Conservation (phyloP, 2,329 filamentous ascomycete species). For the Tolypocladium paradoxum region DNA sequence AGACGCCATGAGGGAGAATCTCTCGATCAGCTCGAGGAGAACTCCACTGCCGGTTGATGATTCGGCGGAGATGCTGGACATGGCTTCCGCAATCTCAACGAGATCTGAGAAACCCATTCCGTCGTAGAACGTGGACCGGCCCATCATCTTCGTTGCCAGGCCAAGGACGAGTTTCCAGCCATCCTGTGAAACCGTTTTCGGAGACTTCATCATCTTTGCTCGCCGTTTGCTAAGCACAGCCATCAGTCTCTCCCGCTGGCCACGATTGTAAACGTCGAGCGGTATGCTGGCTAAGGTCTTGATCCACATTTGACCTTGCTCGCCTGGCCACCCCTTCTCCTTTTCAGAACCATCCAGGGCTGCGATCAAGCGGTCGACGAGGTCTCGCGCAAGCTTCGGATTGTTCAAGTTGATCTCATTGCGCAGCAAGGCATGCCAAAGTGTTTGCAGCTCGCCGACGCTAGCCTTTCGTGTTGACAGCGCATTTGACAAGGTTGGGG, state of each 20-base stretch:
- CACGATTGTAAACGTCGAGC: slow-evolving; percentile 27
- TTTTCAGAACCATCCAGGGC: slow-evolving; percentile 16
- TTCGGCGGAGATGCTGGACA: slow-evolving; percentile 16
- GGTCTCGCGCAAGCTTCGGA: slow-evolving; percentile 16
- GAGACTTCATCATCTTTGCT: slow-evolving; percentile 13
- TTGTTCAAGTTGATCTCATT: slow-evolving; percentile 29
- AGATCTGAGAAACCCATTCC: slow-evolving; percentile 30
- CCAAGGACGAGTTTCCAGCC: slow-evolving; percentile 29
- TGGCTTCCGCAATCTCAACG: slow-evolving; percentile 20
- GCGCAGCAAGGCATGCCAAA: slow-evolving; percentile 20
- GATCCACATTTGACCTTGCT: slow-evolving; percentile 18
- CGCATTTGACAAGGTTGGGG: slow-evolving; percentile 13
- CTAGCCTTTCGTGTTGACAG: slow-evolving; percentile 10
- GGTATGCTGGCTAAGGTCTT: slow-evolving; percentile 23
- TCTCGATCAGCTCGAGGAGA: slow-evolving; percentile 20
- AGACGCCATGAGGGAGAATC: slow-evolving; percentile 20
- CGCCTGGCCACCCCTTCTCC: slow-evolving; percentile 20
- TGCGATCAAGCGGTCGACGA: slow-evolving; percentile 21
- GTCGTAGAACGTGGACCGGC: slow-evolving; percentile 39
- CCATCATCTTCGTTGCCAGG: slow-evolving; percentile 38
- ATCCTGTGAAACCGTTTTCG: slow-evolving; percentile 14
- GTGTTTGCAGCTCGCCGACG: slow-evolving; percentile 7
- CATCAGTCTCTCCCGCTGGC: slow-evolving; percentile 33
- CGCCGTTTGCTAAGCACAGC: slow-evolving; percentile 16
- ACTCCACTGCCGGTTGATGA: slow-evolving; percentile 12